These are phyloP conservation scores for Chimonanthus salicifolius DNA, from an alignment of 164 flowering plant species.

Conservation along the genomic window DNA sequence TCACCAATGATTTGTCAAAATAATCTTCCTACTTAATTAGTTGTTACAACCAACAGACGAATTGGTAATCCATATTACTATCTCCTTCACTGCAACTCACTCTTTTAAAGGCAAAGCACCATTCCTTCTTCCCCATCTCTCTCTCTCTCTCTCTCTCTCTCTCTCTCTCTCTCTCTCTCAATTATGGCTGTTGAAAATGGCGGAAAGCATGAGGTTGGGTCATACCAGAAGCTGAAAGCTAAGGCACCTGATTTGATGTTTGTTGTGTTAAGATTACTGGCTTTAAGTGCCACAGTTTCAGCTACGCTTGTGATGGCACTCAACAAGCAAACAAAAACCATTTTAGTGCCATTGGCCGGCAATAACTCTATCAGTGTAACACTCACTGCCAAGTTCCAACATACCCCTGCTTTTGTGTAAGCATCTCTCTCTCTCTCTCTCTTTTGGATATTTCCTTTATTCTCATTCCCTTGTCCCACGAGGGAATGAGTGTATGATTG, in stretches of 20 bases:
- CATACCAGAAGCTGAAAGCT: neutral
- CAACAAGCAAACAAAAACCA: slow-evolving; percentile 53
- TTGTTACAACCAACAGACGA: slow-evolving; percentile 8
- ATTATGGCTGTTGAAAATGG: slow-evolving; percentile 7
- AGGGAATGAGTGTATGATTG: neutral
- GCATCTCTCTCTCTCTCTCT: slow-evolving; percentile 9
- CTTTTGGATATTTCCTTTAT: neutral
- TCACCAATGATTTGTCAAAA: neutral
- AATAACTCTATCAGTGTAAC: slow-evolving; percentile 40
- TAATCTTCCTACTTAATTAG: neutral
- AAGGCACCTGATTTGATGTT: slow-evolving; percentile 14
- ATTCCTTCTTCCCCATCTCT: neutral
- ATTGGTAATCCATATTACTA: slow-evolving; percentile 4
- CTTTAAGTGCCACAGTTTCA: slow-evolving; percentile 44
- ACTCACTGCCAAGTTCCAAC: slow-evolving; percentile 64
- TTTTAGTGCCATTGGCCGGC: slow-evolving; percentile 58
- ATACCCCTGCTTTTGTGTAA: slow-evolving; percentile 77
- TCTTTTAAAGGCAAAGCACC: neutral
- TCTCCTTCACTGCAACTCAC: neutral
- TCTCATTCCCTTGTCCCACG: neutral
- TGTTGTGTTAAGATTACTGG: slow-evolving; percentile 42
- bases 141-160: neutral
- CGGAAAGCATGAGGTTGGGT: slow-evolving; percentile 2
- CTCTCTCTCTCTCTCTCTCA: slow-evolving; percentile 1
- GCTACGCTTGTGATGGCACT: slow-evolving; percentile 75